phyloP scores from a whole-genome alignment of 1,284 basidiomycete species.

The Ganoderma resinaceum region DNA sequence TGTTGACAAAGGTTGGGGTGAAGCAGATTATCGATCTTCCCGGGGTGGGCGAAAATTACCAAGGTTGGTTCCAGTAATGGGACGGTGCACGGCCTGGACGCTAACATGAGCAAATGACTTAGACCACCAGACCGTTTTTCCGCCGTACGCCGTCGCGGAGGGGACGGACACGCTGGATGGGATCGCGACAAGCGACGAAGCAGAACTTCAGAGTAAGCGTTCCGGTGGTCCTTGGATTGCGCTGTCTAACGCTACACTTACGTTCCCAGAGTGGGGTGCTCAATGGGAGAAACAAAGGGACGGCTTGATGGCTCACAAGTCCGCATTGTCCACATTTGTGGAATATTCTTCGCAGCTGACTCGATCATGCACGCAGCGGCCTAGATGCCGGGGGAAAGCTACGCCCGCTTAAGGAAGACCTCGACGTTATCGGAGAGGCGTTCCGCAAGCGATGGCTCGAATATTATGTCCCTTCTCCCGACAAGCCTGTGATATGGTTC shows the following conservation, averaged over 20 bases:
- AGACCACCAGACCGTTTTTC: constrained; percentile 54
- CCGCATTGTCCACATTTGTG: constrained; percentile 11
- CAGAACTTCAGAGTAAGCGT: constrained; percentile 42
- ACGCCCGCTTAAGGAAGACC: constrained; percentile 51
- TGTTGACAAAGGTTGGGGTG: constrained; percentile 52
- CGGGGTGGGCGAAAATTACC: constrained; percentile 63
- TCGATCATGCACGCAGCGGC: constrained; percentile 38
- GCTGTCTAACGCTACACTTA: neutral
- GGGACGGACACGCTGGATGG: constrained; percentile 53
- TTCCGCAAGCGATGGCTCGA: constrained; percentile 52
- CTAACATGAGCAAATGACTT: neutral
- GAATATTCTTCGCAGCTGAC: neutral
- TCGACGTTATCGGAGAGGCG: constrained; percentile 50
- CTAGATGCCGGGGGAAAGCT: constrained; percentile 56
- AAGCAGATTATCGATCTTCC: constrained; percentile 54
- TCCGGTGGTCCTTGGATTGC: neutral
- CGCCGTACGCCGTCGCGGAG: constrained; percentile 46
- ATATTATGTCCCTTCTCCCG: constrained; percentile 51
- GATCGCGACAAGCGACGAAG: constrained; percentile 45
- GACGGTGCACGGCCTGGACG: neutral
- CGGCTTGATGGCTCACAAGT: constrained; percentile 61
- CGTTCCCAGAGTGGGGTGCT: constrained; percentile 43
- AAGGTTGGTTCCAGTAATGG: constrained; percentile 44
- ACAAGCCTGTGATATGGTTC: constrained; percentile 55
- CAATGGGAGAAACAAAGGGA: constrained; percentile 53